A percentile compares a stretch with the other conserved stretches of the same genome.
Conservation (phyloP, 768 basidiomycete species). For the Tylopilus rubrobrunneus region DNA sequence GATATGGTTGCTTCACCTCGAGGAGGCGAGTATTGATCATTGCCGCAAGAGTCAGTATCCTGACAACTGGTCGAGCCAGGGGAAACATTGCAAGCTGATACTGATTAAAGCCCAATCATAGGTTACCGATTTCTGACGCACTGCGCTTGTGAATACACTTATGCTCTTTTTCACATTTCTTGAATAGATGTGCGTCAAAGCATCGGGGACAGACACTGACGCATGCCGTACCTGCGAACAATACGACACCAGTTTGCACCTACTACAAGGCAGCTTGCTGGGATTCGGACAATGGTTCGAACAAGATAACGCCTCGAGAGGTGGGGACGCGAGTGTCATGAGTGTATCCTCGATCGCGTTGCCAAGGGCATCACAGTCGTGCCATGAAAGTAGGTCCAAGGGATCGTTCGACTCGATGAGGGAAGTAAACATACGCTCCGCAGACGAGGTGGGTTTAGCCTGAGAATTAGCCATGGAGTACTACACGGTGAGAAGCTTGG, state of each 20-base stretch:
- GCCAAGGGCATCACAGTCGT: constrained; percentile 21
- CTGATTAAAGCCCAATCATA: background rate
- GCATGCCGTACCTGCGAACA: constrained; percentile 33
- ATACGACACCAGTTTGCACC: constrained; percentile 40
- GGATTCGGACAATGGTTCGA: constrained; percentile 31
- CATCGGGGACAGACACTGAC: background rate
- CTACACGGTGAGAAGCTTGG: no score
- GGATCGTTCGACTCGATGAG: constrained; percentile 20
- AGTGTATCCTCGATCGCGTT: constrained; percentile 9
- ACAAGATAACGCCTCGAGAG: constrained; percentile 29
- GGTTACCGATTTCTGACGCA: constrained; percentile 1
- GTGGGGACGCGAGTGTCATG: constrained; percentile 19
- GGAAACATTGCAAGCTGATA: constrained; percentile 14
- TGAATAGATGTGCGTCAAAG: background rate
- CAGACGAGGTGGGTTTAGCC: background rate
- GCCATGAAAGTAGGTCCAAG: constrained; percentile 5
- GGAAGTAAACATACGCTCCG: constrained; percentile 6
- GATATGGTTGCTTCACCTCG: background rate
- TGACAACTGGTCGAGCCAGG: background rate
- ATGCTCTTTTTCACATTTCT: constrained; percentile 39
- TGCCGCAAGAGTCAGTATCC: constrained; percentile 2
- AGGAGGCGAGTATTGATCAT: background rate
- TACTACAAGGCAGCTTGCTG: constrained; percentile 21
- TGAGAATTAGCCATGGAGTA: constrained; percentile 8
- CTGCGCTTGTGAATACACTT: constrained; percentile 36